phyloP scores from a whole-genome alignment of 148 eudicot species.

The Amaranthus palmeri region DNA sequence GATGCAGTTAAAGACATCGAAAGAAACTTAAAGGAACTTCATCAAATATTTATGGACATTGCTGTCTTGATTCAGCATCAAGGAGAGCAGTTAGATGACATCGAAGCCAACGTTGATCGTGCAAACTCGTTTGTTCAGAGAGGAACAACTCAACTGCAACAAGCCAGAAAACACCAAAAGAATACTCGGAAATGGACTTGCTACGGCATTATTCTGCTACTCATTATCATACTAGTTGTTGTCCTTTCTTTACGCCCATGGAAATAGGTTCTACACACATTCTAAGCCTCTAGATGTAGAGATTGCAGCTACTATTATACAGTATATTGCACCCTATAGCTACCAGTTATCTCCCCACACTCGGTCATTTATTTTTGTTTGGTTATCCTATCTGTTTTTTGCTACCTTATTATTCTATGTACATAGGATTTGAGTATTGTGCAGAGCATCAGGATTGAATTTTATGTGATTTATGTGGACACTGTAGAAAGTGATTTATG shows the following conservation, averaged over 20 bases:
- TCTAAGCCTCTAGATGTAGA: background rate
- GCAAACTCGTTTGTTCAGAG: constrained; percentile 37
- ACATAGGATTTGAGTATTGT: background rate
- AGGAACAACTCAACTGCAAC: constrained; percentile 34
- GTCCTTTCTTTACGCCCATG: constrained; percentile 34
- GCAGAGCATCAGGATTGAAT: constrained; percentile 5
- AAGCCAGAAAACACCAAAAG: constrained; percentile 45
- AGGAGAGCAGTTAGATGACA: constrained; percentile 45
- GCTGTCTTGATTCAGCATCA: constrained; percentile 49
- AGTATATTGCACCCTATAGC: background rate
- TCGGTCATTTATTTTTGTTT: background rate
- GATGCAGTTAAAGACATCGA: constrained; percentile 53
- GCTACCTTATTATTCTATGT: background rate
- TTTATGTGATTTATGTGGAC: background rate
- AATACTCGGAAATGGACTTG: constrained; percentile 57
- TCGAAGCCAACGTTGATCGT: constrained; percentile 38
- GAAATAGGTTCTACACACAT: background rate
- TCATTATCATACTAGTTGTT: constrained; percentile 33
- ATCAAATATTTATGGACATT: constrained; percentile 55
- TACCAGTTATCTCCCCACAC: background rate
- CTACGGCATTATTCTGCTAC: constrained; percentile 40
- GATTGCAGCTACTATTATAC: background rate
- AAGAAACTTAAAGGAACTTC: constrained; percentile 40
- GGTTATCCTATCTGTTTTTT: background rate
- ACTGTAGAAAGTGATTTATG: background rate